Evolutionary conservation across 176 grass and related monocot species (phyloP), one percentile per base, ranked within the genome.

Genomic region (Elymus sibiricus): DNA sequence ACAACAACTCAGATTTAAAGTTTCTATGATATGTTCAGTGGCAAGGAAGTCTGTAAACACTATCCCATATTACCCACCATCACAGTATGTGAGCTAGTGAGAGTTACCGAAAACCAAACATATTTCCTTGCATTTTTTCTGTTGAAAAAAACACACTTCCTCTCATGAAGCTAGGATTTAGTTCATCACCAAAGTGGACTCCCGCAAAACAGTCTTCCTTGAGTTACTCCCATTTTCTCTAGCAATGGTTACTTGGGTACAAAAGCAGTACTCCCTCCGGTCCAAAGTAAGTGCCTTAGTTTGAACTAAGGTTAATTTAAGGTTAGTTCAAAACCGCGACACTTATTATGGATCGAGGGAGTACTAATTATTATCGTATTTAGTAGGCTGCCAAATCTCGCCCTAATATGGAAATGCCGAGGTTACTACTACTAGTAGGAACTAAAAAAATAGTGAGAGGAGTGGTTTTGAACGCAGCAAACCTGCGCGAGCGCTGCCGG

Each of bases 401-500:
- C 16, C 8, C 16, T 68, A 68, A 64, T 64, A 64, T 29, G 62
- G 26, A 2, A 68, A 68, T 19, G 12, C 34, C 6, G 11, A 64
- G 11, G 37, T 28, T 22, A 24, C 35, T 24, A 32, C 17, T 17
- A 25, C 11, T 34, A 43, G 47, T 12, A 39, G 34, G 34, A 69
- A 70, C 34, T 21, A 24, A 61, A 31, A 39, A 62, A 74, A 37
- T 21, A 5, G 2, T 16, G 2, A 17, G 47, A 38, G 9, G 28
- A 68, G 61, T 5, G 15, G 25, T 43, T 29, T 51, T 16, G 77
- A 31, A 68, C 14, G 56, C 19, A 28, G 47, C 77, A 13, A 73
- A 77, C 95, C 95, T 77, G 95, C 95, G 7, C 93, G 93, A 24
- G 95, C 93, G 83, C 95, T 98, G 77, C 95, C 91, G 31, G 93